phyloP scores from a whole-genome alignment of 2,329 filamentous ascomycete species.

The Macroventuria anomochaeta region DNA sequence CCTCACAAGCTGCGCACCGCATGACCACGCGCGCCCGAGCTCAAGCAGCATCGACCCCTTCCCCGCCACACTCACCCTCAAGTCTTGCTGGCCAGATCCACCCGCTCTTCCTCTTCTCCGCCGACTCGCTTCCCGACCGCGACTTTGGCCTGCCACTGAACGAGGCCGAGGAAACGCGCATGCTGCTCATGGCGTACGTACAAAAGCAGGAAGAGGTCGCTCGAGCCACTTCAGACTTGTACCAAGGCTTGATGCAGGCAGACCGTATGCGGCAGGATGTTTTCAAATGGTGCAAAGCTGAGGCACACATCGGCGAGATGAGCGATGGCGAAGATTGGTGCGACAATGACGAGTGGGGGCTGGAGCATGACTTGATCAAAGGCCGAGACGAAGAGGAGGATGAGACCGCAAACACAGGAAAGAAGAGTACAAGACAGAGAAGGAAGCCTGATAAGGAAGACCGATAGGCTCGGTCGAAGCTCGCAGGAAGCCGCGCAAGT shows the following conservation, averaged over 20 bases:
- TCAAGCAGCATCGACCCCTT: constrained; percentile 51
- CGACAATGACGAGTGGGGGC: constrained; percentile 78
- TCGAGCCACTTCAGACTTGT: constrained; percentile 70
- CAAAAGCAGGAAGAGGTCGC: constrained; percentile 88
- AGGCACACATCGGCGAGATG: constrained; percentile 78
- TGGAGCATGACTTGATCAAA: constrained; percentile 78
- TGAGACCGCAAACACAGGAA: constrained; percentile 60
- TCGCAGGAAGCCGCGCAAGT: background rate
- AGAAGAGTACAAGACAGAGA: constrained; percentile 56
- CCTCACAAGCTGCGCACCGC: constrained; percentile 54
- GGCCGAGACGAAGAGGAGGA: constrained; percentile 82
- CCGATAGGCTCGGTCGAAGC: constrained; percentile 26
- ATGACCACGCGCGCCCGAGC: constrained; percentile 64
- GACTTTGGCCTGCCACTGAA: constrained; percentile 73
- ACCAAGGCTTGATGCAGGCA: constrained; percentile 73
- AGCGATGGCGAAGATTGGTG: constrained; percentile 92
- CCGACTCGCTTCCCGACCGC: constrained; percentile 67
- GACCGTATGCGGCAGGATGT: constrained; percentile 75
- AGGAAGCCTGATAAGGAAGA: constrained; percentile 48
- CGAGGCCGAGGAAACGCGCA: constrained; percentile 80
- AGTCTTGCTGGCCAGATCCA: constrained; percentile 67
- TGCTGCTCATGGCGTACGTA: constrained; percentile 75
- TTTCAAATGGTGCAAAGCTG: constrained; percentile 77
- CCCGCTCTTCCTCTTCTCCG: constrained; percentile 74
- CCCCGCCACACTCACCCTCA: constrained; percentile 55